Percentiles rank a stretch among this genome's conserved stretches.
These are phyloP conservation scores for Fusarium papillatum DNA, from an alignment of 2,329 filamentous ascomycete genomes.

Conservation along the genomic window DNA sequence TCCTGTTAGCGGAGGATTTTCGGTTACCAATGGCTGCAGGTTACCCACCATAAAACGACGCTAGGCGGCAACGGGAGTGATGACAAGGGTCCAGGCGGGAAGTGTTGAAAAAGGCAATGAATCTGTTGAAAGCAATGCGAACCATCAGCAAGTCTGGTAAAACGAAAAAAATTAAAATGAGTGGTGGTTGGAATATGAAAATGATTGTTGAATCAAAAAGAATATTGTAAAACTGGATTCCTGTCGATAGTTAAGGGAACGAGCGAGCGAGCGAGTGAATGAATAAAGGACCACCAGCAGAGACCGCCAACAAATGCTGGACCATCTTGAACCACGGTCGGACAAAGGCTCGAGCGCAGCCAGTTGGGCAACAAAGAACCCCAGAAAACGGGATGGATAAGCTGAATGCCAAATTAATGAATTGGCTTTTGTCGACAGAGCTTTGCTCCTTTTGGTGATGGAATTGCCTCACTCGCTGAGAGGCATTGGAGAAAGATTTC, in stretches of 20 bases:
- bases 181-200: conserved; percentile 3
- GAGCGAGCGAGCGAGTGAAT: conserved; percentile 2
- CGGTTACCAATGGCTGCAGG: conserved; percentile 38
- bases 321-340: conserved; percentile 29
- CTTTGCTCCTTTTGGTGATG: conserved; percentile 23
- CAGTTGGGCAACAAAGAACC: conserved; percentile 35
- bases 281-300: conserved; percentile 27
- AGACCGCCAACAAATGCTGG: conserved; percentile 21
- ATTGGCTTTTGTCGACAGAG: conserved; percentile 32
- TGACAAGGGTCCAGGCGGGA: conserved; percentile 35
- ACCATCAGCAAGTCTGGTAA: conserved; percentile 42
- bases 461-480: conserved; percentile 30
- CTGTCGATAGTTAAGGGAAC: conserved; percentile 9
- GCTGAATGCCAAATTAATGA: conserved; percentile 34
- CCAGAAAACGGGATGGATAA: conserved; percentile 16
- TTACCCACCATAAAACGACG: conserved; percentile 39
- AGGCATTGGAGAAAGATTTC: conserved; percentile 35
- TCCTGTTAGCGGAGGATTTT: conserved; percentile 34
- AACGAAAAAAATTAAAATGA: neutral
- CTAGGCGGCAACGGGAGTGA: conserved; percentile 37
- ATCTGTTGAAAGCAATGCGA: conserved; percentile 39
- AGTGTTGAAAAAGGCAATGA: conserved; percentile 29
- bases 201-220: neutral
- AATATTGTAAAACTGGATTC: neutral
- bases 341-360: conserved; percentile 39